Base-by-base conservation (phyloP, 1,284 basidiomycete genomes). In the Puccinia novopanici region DNA sequence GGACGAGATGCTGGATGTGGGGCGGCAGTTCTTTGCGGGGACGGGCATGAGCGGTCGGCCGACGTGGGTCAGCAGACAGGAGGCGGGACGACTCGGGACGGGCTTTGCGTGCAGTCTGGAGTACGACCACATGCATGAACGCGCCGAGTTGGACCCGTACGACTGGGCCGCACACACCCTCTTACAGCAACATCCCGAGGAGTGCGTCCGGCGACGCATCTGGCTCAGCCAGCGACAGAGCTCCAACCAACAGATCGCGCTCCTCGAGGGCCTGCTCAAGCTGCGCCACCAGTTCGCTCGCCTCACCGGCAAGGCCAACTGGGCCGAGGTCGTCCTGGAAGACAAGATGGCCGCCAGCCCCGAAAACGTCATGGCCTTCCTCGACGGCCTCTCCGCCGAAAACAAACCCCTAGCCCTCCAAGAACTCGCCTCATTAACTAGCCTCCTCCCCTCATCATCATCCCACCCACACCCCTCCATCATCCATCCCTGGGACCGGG, bases 321-420 rank as follows among this genome's bases (percentile, higher is more conserved):
- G 90, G 87, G 93, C 91, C 0, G 90, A 93, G 81, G 92, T 96
- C 88, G 90, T 91, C 0, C 88, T 97, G 9, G 89, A 90, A 42
- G 94, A 97, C 86, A 98, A 96, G 87, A 98, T 98, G 95, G 94
- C 94, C 5, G 93, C 92, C 86, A 92, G 90, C 57, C 94, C 94
- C 34, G 55, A 75, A 13, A 34, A 45, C 45, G 71, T 76, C 80
- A 37, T 77, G 80, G 82, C 81, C 73, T 67, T 79, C 71, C 50
- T 40, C 27, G 30, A 57, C 54, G 54, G n/a, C 13, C 87, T 95
- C 67, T 89, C 93, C 83, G 88, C 90, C 67, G 91, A 93, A 84
- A 94, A 93, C 42, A 88, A 88, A 63, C 91, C 93, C 0, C 89
- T 90, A 82, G 94, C 94, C 6, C 87, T 89, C 59, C 88, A 87